These are phyloP conservation scores for Kwoniella newhampshirensis DNA, from an alignment of 768 basidiomycete species.

Conservation along the genomic window DNA sequence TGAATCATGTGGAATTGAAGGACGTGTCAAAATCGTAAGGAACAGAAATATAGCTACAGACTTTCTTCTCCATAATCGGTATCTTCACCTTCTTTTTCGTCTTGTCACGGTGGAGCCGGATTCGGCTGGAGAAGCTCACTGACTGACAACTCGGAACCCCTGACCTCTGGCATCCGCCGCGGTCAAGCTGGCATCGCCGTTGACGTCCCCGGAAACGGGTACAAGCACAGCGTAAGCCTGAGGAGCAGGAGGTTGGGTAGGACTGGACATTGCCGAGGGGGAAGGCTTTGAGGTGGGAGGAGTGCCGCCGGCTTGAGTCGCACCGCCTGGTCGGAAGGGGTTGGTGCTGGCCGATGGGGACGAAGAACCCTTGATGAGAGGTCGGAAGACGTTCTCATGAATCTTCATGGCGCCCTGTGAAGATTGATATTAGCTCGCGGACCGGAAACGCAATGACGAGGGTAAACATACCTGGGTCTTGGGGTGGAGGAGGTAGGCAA, in stretches of 20 bases:
- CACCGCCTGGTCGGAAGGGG: background rate
- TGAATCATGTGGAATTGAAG: no score
- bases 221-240: slow-evolving; percentile 2
- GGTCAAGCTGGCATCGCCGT: slow-evolving; percentile 6
- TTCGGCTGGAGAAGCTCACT: slow-evolving; percentile 7
- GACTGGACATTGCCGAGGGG: slow-evolving; percentile 5
- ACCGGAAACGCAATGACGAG: background rate
- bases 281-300: slow-evolving; percentile 19
- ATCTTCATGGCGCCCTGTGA: slow-evolving; percentile 32
- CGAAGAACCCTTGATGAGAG: slow-evolving; percentile 3
- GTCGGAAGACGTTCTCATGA: slow-evolving; percentile 29
- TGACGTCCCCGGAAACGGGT: slow-evolving; percentile 9
- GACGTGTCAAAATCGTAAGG: no score
- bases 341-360: background rate
- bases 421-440: background rate
- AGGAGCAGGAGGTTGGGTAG: slow-evolving; percentile 4
- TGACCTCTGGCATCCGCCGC: slow-evolving; percentile 15
- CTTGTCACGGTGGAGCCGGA: no score
- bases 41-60: slow-evolving; percentile 4
- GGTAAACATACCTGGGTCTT: slow-evolving; percentile 28
- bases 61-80: background rate
- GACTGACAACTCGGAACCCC: slow-evolving; percentile 12
- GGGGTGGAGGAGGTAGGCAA: slow-evolving; percentile 47
- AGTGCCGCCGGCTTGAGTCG: background rate
- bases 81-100: no score